Base-by-base conservation (phyloP, 1,284 basidiomycete species). In the Tylopilus sp. region DNA sequence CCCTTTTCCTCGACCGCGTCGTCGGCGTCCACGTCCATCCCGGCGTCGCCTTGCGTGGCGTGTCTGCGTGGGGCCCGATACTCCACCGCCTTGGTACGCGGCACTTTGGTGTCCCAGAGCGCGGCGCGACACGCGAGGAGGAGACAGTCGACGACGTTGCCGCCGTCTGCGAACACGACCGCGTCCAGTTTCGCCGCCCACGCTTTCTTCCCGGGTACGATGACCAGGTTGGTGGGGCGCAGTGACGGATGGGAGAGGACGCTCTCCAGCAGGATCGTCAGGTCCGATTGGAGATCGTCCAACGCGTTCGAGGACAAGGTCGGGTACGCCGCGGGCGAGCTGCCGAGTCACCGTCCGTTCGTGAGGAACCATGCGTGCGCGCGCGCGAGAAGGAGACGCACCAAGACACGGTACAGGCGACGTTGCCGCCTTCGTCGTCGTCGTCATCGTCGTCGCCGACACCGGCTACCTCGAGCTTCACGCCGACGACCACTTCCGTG, bases 21-120 rank as follows among this genome's bases (percentile, higher is more conserved):
- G 9, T 68, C 74, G 45, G 72, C 67, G 50, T 82, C 82, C 5
- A 80, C 71, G 56, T 85, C 83, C 76, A 85, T 82, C 41, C 75
- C 76, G 11, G 72, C 10, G 63, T 61, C 17, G 53, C 58, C 31
- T 41, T 58, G 42, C 10, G 54, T 43, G n/a, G 35, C 48, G 61
- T 73, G 59, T 57, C 61, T 28, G 63, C 72, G 61, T 64, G 76
- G 65, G 2, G 67, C 64, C 5, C 64, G 72, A 56, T 87, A 90
- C 57, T 86, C 83, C 0, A 90, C 77, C 6, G 76, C 74, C 33
- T 81, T 75, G 43, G 90, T 92, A 32, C 81, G 72, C 7, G 90
- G 90, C 0, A 92, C 86, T 52, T 81, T 86, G 17, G 89, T 87
- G 59, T 92, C 88, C 80, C 84, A 89, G 13, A 93, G 68, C 0